Base-by-base conservation (phyloP, 805 yeast genomes). In the Metschnikowia kunwiensis region DNA sequence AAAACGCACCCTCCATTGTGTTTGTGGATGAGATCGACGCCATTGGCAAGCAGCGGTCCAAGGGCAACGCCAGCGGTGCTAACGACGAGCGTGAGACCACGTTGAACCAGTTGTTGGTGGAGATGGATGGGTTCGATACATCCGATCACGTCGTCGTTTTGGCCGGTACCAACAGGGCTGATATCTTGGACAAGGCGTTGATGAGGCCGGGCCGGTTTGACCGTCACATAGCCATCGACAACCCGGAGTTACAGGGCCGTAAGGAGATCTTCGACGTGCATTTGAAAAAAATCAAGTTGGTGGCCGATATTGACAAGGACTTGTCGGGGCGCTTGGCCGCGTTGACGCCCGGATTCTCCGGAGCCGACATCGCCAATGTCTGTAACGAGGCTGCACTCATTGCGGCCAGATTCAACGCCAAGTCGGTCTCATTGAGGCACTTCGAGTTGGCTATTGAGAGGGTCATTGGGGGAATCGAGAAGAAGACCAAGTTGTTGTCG, bases 21-120 rank as follows among this genome's bases (percentile, higher is more conserved):
- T 94, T 93, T 52, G 89, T 93, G 32, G 99, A 93, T 69, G 99
- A 93, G 66, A 93, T 93, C 46, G 99, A 93, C 70, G 99, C 99
- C 12, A 94, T 93, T 55, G 99, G 99, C 53, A 87, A 88, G 55
- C 87, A 88, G 30, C 65, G 82, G 55, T 23, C 27, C n/a, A 30
- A 30, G 27, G 76, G 82, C n/a, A 80, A 80, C 61, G 88, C 88
- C 21, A 77, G 78, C 44, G 93, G 96, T 36, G 86, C 94, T 18
- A 87, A 91, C 56, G 99, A 93, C 61, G 99, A 93, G 65, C 82
- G 96, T 57, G 99, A 93, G 61, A 85, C 94, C 14, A 93, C 99
- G 0, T 74, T 93, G 53, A 93, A 93, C 62, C 99, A 93, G 69
- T 73, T 93, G 31, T 73, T 93, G 42, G 98, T 93, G 26, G 99